Evolutionary conservation across 192 early-diverging fungal genomes (phyloP), one percentile per base, ranked within the genome.

Genomic region (Globomyces pollinis-pini): DNA sequence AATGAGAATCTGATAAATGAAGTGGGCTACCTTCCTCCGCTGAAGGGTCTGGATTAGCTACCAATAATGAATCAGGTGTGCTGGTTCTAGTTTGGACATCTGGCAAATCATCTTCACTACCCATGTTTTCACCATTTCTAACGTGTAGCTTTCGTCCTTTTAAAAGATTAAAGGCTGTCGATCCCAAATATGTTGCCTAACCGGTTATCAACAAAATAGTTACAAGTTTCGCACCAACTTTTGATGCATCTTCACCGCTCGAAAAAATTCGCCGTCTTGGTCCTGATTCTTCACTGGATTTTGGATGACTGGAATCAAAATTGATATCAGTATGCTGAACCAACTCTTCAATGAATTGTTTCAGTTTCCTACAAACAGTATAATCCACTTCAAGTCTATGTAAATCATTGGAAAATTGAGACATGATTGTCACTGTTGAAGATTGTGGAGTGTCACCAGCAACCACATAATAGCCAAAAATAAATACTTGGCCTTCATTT

Each of bases 301-400:
- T 31, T 24, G 29, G 2, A 11, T 38, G 21, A 36, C 33, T 36
- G 21, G n/a, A n/a, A n/a, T n/a, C n/a, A n/a, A n/a, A n/a, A n/a
- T 26, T 55, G 23, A 44, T 51, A 20, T 44, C 62, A 1, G 41
- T 61, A 9, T 52, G 47, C 4, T 49, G 54, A 3, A 65, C 63
- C 20, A 72, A 60, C 44, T 80, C 78, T 61, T 80, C 78, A 44
- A 80, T 74, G 65, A 80, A 77, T 13, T 29, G 29, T 53, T 80
- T 80, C n/a, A 80, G 50, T 47, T 73, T 77, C 6, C 68, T 38
- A 32, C 59, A 45, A 4, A 57, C 9, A 36, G 60, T 38, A 34
- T 54, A 68, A 30, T 67, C 69, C 6, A 68, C 63, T 31, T 80
- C 78, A 11, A 80, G 53, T 11, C 56, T 53, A 34, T 59, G 7